phyloP scores from a whole-genome alignment of 2,329 filamentous ascomycete genomes.

The Diaporthe citriasiana region DNA sequence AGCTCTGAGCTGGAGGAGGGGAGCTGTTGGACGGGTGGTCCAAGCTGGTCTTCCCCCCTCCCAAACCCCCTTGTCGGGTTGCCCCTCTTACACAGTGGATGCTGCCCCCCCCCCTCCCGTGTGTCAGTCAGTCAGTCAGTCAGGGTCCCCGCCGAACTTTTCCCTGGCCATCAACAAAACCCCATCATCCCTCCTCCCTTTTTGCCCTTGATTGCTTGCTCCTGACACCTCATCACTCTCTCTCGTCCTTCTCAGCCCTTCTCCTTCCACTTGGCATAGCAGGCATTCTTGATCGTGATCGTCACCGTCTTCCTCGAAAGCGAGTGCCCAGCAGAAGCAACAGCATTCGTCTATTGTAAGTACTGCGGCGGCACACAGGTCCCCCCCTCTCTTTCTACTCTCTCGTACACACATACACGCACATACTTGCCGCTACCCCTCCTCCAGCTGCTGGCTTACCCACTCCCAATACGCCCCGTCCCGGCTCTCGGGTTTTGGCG shows the following conservation, averaged over 20 bases:
- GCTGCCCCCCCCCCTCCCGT: not conserved
- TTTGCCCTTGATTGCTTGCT: slow-evolving; percentile 46
- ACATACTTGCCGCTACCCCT: slow-evolving; percentile 4
- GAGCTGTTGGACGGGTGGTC: not conserved
- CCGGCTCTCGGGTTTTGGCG: slow-evolving; percentile 32
- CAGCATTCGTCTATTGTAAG: not conserved
- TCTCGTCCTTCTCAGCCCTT: slow-evolving; percentile 45
- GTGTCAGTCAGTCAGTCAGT: not conserved
- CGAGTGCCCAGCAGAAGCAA: not conserved
- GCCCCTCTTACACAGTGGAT: not conserved
- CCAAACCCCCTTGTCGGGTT: not conserved
- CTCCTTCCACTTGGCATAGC: not conserved
- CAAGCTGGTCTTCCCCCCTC: not conserved
- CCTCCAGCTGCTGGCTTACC: slow-evolving; percentile 3
- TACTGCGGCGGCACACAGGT: no score
- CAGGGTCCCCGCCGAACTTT: slow-evolving; percentile 42
- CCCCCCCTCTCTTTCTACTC: no score
- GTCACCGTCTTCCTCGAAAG: not conserved
- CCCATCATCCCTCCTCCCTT: slow-evolving; percentile 43
- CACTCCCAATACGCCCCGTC: not conserved
- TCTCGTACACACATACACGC: no score
- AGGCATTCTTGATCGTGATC: not conserved
- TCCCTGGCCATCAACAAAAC: slow-evolving; percentile 39
- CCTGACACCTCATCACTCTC: slow-evolving; percentile 45
- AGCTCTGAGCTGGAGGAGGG: not conserved